Percentiles rank a stretch among this genome's conserved stretches.
Conservation (phyloP, 2,329 filamentous ascomycete genomes). For the Alternaria dauci region DNA sequence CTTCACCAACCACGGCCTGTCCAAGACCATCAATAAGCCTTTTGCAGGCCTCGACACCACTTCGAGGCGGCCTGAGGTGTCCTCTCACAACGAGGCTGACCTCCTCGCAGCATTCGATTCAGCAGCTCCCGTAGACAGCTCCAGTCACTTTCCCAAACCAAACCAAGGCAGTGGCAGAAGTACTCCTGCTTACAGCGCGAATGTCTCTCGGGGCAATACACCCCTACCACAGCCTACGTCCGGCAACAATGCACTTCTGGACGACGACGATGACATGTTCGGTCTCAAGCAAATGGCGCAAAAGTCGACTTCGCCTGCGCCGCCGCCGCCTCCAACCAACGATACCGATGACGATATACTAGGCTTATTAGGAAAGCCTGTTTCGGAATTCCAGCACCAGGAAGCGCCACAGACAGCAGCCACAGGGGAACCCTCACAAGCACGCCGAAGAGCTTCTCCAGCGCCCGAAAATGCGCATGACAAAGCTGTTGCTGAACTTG, state of each 20-base stretch:
- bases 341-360: constrained; percentile 67
- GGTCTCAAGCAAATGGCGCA: constrained; percentile 73
- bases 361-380: constrained; percentile 67
- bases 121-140: constrained; percentile 65
- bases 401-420: constrained; percentile 26
- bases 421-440: constrained; percentile 14
- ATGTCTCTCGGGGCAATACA: constrained; percentile 39
- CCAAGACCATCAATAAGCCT: constrained; percentile 50
- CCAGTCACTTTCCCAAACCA: constrained; percentile 65
- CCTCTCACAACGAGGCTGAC: constrained; percentile 62
- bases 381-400: constrained; percentile 59
- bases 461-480: constrained; percentile 66
- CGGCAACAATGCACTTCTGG: constrained; percentile 51
- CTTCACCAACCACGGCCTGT: constrained; percentile 39
- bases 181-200: constrained; percentile 48
- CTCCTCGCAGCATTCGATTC: constrained; percentile 69
- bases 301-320: constrained; percentile 40
- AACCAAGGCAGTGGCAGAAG: constrained; percentile 51
- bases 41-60: constrained; percentile 48
- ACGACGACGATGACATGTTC: constrained; percentile 86
- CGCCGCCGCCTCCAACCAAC: constrained; percentile 24
- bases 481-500: constrained; percentile 82
- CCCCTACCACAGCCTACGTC: constrained; percentile 33
- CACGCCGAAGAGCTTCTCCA: constrained; percentile 28
- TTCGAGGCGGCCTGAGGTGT: constrained; percentile 36